A percentile compares a stretch with the other conserved stretches of the same genome.
Evolutionary conservation across 208 protist genomes (phyloP).

Genomic region (Trypanosoma conorhini): DNA sequence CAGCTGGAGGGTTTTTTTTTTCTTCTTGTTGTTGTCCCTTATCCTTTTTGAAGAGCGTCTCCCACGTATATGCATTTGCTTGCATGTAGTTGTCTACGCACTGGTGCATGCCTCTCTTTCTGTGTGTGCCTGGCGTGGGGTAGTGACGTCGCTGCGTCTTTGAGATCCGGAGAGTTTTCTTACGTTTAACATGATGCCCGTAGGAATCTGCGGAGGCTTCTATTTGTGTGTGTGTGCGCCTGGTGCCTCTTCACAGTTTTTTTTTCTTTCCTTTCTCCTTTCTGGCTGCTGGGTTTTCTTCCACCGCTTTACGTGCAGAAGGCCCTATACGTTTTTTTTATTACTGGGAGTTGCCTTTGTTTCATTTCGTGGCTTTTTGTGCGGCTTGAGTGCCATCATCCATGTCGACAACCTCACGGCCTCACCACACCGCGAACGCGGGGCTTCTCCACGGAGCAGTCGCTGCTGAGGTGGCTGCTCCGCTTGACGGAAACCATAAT

Average conservation of each 20-base stretch:
- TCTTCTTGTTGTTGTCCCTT: not conserved
- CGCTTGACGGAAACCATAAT: not conserved
- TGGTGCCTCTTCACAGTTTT: not conserved
- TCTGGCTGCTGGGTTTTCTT: not conserved
- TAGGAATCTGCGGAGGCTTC: not conserved
- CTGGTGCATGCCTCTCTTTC: not conserved
- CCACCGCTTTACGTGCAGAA: not conserved
- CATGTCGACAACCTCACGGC: not conserved
- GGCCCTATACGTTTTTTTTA: not conserved
- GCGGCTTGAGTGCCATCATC: not conserved
- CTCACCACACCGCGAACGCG: constrained; percentile 3
- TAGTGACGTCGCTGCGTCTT: not conserved
- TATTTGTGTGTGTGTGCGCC: not conserved
- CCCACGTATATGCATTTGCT: not conserved
- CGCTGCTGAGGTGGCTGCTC: not conserved
- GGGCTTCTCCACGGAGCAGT: not conserved
- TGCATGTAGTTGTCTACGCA: not conserved
- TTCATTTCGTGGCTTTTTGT: not conserved
- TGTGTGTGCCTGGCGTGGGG: not conserved
- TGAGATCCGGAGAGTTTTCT: not conserved
- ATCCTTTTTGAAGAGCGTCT: not conserved
- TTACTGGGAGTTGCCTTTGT: not conserved
- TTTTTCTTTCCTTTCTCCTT: not conserved
- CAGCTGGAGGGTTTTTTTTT: not conserved
- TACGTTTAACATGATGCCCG: not conserved